Percentiles rank a stretch among this genome's conserved stretches.
Conservation (phyloP, 2,329 filamentous ascomycete species). For the Fusarium robinianum region DNA sequence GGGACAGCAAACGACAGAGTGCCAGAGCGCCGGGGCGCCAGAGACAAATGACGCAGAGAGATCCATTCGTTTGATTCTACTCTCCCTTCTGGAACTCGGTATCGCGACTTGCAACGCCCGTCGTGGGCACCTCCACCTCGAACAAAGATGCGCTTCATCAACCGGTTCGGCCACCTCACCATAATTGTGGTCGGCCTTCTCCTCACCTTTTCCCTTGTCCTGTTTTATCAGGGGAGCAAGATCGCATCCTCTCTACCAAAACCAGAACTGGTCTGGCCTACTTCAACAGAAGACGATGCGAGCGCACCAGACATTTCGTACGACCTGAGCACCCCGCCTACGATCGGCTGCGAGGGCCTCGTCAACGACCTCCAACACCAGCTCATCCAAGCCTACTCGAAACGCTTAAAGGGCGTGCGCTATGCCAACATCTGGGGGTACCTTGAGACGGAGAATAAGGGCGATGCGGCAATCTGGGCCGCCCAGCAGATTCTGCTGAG, state of each 20-base stretch:
- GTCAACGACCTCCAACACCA: constrained; percentile 37
- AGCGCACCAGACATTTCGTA: constrained; percentile 30
- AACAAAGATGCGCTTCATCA: constrained; percentile 29
- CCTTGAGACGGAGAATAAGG: constrained; percentile 38
- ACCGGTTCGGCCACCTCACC: constrained; percentile 30
- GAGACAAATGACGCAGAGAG: too few species aligned
- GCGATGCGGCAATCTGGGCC: constrained; percentile 37
- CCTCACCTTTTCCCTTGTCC: constrained; percentile 25
- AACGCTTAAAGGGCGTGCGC: constrained; percentile 32
- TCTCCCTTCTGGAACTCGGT: too few species aligned
- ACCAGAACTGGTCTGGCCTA: constrained; percentile 29
- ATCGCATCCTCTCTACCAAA: constrained; percentile 23
- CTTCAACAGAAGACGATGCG: constrained; percentile 12
- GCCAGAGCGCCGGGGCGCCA: too few species aligned
- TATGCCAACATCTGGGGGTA: constrained; percentile 38
- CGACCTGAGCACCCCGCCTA: constrained; percentile 26
- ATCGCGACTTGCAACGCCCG: too few species aligned
- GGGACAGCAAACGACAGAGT: too few species aligned
- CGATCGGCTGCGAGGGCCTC: constrained; percentile 30
- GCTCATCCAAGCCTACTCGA: constrained; percentile 33
- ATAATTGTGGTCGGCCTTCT: constrained; percentile 32
- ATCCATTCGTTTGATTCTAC: too few species aligned
- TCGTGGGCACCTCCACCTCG: too few species aligned
- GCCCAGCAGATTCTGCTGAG: constrained; percentile 35
- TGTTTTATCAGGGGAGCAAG: constrained; percentile 29